Base-by-base conservation (phyloP, 2,329 filamentous ascomycete species). In the Aspergillus phoenicis region DNA sequence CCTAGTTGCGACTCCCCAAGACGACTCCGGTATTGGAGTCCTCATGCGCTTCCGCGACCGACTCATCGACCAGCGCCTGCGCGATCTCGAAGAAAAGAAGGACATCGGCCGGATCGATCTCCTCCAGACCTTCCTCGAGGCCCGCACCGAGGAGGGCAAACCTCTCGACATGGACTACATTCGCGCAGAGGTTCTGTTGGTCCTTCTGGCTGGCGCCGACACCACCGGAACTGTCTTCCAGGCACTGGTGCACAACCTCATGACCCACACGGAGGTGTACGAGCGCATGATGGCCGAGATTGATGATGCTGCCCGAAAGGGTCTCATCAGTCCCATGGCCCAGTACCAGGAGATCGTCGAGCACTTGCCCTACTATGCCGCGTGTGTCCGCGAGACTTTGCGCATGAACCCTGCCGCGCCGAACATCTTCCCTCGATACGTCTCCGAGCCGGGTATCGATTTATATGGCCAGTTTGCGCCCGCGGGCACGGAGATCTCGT, bases 11-110 rank as follows among this genome's bases (percentile, higher is more conserved):
- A 81, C 73, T 38, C 83, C 84, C 0, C 79, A 84, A 51, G 80
- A 87, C 36, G 72, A 84, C 41, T 81, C 78, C 11, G 84, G 84
- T 0, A 84, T 86, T 36, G 84, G 84, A 1, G 81, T 79, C 1
- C 67, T 86, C 58, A 86, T 87, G 83, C 77, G 82, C 8, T 86
- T 86, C 70, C 81, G 84, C 4, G 84, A 87, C 64, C 77, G 78
- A 26, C 76, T 87, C 2, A 80, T 87, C 59, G 68, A 73, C 22
- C 72, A 84, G 62, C 78, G 85, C 0, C 71, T 80, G 24, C 70
- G 77, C 26, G 82, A 84, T 55, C 76, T 85, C 20, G 75, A 81
- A 53, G 69, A 74, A 4, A 82, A 80, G 1, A 82, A 80, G 8
- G 74, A 77, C 0, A 67, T 72, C 5, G 77, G 76, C 1, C 77